A percentile compares a stretch with the other conserved stretches of the same genome.
phyloP scores from a whole-genome alignment of 257 asterid genomes.

The Leonotis leonurus region DNA sequence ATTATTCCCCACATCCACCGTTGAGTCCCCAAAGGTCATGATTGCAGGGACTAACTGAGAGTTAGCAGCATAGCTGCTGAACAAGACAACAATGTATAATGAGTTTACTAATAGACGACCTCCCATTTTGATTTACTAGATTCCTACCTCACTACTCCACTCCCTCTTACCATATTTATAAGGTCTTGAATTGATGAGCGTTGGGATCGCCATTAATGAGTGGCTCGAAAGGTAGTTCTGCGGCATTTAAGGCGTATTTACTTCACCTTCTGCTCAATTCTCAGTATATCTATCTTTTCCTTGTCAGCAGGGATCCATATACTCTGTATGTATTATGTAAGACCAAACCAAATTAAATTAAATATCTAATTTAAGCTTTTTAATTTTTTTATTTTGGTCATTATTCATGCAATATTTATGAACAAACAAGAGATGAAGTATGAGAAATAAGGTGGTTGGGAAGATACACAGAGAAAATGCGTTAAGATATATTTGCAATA shows the following conservation, averaged over 20 bases:
- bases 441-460: conserved; percentile 32
- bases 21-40: conserved; percentile 78
- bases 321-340: too few relatives aligned
- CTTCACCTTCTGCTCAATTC: neutral
- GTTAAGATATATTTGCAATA: conserved; percentile 21
- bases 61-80: conserved; percentile 7
- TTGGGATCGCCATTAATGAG: conserved; percentile 50
- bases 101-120: conserved; percentile 19
- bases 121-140: conserved; percentile 12
- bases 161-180: too few relatives aligned
- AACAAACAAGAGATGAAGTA: neutral
- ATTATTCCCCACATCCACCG: conserved; percentile 83
- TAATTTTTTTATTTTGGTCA: too few relatives aligned
- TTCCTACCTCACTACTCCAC: too few relatives aligned
- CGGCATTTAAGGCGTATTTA: conserved; percentile 34
- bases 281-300: neutral
- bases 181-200: conserved; percentile 28
- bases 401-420: neutral
- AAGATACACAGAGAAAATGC: conserved; percentile 17
- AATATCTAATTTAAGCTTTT: too few relatives aligned
- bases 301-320: neutral
- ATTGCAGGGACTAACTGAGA: conserved; percentile 81
- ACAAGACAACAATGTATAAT: conserved; percentile 24
- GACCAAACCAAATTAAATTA: too few relatives aligned
- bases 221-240: conserved; percentile 31